phyloP scores from a whole-genome alignment of 805 yeast species.

The Ogataea wickerhamii region DNA sequence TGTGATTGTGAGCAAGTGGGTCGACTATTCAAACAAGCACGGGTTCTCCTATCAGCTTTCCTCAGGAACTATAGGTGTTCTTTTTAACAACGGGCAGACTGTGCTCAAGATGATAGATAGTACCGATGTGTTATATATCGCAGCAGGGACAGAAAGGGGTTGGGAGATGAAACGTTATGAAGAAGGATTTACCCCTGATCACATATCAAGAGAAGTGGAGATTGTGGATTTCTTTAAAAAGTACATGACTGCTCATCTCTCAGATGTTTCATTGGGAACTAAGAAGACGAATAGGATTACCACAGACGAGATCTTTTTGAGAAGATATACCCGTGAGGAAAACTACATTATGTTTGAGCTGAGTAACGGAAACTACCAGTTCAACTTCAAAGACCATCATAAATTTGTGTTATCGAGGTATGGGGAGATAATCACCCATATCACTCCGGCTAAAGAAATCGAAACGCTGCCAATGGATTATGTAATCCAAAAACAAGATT shows the following conservation, averaged over 20 bases:
- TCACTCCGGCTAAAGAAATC: constrained; percentile 71
- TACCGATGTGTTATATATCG: constrained; percentile 62
- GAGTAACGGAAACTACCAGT: constrained; percentile 89
- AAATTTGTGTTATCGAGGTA: constrained; percentile 75
- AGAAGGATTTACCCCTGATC: constrained; percentile 40
- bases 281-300: constrained; percentile 38
- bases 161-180: constrained; percentile 51
- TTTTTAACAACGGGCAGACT: constrained; percentile 81
- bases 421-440: constrained; percentile 75
- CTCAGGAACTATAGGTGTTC: constrained; percentile 85
- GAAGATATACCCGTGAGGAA: constrained; percentile 76
- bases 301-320: constrained; percentile 69
- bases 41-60: constrained; percentile 93
- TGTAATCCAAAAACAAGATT: constrained; percentile 43
- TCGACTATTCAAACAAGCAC: constrained; percentile 92
- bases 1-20: constrained; percentile 89
- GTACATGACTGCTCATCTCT: constrained; percentile 88
- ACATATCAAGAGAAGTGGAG: constrained; percentile 67
- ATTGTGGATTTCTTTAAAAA: constrained; percentile 84
- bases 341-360: constrained; percentile 88
- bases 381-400: constrained; percentile 93
- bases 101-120: constrained; percentile 67
- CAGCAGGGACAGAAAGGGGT: constrained; percentile 45
- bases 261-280: constrained; percentile 68
- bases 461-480: constrained; percentile 58